Percentiles rank a stretch among this genome's conserved stretches.
Conservation (phyloP, 2,329 filamentous ascomycete genomes). For the Nemania sp. region DNA sequence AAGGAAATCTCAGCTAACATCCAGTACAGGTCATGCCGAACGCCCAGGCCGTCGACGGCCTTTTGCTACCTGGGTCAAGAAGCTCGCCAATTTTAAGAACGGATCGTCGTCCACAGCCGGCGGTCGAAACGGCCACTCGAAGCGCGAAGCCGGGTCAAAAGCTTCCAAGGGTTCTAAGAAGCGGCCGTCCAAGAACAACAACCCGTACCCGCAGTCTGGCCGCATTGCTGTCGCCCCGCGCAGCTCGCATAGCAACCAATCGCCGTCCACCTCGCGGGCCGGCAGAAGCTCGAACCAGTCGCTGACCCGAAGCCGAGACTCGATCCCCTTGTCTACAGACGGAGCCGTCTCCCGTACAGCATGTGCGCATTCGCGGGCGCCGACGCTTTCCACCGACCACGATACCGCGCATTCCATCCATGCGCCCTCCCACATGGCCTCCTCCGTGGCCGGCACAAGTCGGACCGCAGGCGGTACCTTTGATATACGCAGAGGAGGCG, state of each 20-base stretch:
- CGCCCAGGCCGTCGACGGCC: conserved; percentile 72
- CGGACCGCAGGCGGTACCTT: conserved; percentile 68
- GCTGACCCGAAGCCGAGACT: conserved; percentile 60
- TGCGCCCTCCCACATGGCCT: conserved; percentile 72
- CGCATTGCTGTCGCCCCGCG: conserved; percentile 47
- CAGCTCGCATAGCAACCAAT: conserved; percentile 53
- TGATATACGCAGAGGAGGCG: conserved; percentile 69
- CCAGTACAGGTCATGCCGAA: conserved; percentile 65
- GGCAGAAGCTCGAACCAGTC: conserved; percentile 55
- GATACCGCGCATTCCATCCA: conserved; percentile 75
- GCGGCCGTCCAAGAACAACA: conserved; percentile 70
- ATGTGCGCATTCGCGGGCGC: conserved; percentile 73
- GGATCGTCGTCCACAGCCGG: conserved; percentile 58
- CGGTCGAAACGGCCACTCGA: conserved; percentile 45
- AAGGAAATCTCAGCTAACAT: conserved; percentile 30
- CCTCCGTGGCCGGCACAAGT: conserved; percentile 72
- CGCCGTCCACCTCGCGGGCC: conserved; percentile 60
- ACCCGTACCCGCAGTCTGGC: conserved; percentile 88
- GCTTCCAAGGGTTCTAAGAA: conserved; percentile 58
- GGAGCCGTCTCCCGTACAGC: conserved; percentile 60
- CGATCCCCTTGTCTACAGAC: conserved; percentile 63
- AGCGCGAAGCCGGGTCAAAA: conserved; percentile 46
- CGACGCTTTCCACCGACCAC: conserved; percentile 81
- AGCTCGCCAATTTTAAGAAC: conserved; percentile 81
- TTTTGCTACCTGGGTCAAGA: conserved; percentile 93